Base-by-base conservation (phyloP, 148 eudicot genomes). In the Rhododendron henanense region DNA sequence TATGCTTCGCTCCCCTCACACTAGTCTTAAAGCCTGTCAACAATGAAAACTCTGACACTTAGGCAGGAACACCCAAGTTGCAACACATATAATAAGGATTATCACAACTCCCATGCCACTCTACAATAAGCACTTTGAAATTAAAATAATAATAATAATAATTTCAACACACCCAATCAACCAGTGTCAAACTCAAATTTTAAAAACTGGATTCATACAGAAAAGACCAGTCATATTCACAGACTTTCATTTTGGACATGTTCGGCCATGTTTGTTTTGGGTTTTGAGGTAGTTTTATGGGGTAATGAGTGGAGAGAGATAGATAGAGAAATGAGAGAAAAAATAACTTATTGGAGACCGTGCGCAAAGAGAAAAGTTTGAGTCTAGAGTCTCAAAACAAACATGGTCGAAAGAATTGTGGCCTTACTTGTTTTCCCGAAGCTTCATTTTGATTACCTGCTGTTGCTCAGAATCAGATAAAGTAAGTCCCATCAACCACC, bases 401-500 rank as follows among this genome's bases (percentile, higher is more conserved):
- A 33, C 35, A 33, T 33, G 35, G 35, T 33, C 35, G 8, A 35
- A 44, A 71, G 15, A 8, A 19, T 69, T 28, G 50, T 0, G 18
- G 45, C 59, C 79, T 69, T 71, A 84, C 85, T 33, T 50, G 9
- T 84, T 50, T 33, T 83, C 75, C n/a, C 45, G 55, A 41, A 65
- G 44, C 76, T 71, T 71, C 61, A 73, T 13, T 69, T 6, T 73
- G 50, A 48, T 50, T 47, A 84, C 51, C 3, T 47, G 14, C 63
- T 84, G 31, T 33, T 47, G 44, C 33, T 84, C 85, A 50, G 59
- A 73, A 48, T 48, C 59, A 47, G 88, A 81, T 82, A 86, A 73
- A 41, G 85, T 28, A n/a, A 86, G 55, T 28, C 88, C 88, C 85
- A 86, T 82, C 88, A 86, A 33, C 35, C 31, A 28, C 31, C 31